Percentiles rank a stretch among this genome's conserved stretches.
These are phyloP conservation scores for Cavenderia fasciculata DNA, from an alignment of 78 protist genomes.

Conservation along the genomic window DNA sequence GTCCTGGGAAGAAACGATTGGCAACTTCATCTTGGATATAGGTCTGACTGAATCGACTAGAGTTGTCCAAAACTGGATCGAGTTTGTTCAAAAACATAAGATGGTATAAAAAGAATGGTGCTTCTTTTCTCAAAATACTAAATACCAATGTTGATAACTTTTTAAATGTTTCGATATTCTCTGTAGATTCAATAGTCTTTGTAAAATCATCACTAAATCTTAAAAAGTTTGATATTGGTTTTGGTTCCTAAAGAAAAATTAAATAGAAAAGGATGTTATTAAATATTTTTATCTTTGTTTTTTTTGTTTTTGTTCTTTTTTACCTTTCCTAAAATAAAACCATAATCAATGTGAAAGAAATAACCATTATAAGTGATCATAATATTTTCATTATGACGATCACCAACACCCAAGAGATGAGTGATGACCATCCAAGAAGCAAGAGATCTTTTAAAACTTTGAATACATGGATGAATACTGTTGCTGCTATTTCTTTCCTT, in stretches of 20 bases:
- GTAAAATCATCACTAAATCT: conserved; percentile 6
- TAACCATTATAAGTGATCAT: conserved; percentile 83
- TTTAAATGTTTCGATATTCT: not conserved
- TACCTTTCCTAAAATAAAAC: conserved; percentile 94
- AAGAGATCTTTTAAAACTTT: not conserved
- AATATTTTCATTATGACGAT: conserved; percentile 95
- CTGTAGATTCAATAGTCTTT: not conserved
- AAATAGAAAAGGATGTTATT: not conserved
- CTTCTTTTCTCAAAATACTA: conserved; percentile 18
- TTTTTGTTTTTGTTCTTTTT: not conserved
- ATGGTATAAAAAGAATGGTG: conserved; percentile 45
- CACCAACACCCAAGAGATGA: conserved; percentile 96
- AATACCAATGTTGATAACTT: not conserved
- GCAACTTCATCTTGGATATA: conserved; percentile 44
- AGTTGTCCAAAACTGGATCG: not conserved
- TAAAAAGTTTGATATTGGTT: conserved; percentile 3
- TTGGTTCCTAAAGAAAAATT: conserved; percentile 51
- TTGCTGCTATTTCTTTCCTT: conserved; percentile 16
- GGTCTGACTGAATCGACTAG: not conserved
- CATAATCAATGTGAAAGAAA: conserved; percentile 97
- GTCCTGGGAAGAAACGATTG: conserved; percentile 46
- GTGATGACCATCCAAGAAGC: conserved; percentile 97
- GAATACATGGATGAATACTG: not conserved
- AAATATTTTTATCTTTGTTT: not conserved
- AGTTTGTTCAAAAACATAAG: conserved; percentile 33